Conservation (phyloP, 2,329 filamentous ascomycete species). For the Xylariaceae sp. region DNA sequence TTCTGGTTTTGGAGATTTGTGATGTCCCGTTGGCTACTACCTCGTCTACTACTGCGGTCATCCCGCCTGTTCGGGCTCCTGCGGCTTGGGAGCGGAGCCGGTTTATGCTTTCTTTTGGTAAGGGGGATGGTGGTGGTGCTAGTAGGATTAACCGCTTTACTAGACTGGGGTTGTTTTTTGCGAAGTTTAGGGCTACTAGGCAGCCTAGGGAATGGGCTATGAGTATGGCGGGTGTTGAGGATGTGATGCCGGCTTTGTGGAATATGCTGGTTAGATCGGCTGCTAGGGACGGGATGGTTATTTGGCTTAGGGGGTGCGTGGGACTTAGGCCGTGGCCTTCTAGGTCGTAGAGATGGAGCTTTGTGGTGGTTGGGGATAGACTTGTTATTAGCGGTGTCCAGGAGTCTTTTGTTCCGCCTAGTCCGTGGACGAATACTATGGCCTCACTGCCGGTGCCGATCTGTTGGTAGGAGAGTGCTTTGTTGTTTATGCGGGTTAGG, state of each 20-base stretch:
- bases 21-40: neutral
- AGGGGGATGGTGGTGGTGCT: too few relatives aligned
- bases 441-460: slow-evolving; percentile 4
- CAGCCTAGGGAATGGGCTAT: slow-evolving; percentile 15
- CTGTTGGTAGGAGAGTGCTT: slow-evolving; percentile 3
- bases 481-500: slow-evolving; percentile 8
- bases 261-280: slow-evolving; percentile 11
- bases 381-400: slow-evolving; percentile 12
- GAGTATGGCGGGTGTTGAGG: slow-evolving; percentile 6
- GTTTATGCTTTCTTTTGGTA: too few relatives aligned
- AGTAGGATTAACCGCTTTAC: too few relatives aligned
- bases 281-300: slow-evolving; percentile 9
- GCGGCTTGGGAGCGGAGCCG: too few relatives aligned
- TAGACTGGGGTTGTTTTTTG: neutral
- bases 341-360: slow-evolving; percentile 15
- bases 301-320: slow-evolving; percentile 12
- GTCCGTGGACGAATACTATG: slow-evolving; percentile 12
- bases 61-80: too few relatives aligned
- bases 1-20: neutral
- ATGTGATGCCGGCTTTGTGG: neutral
- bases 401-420: slow-evolving; percentile 14
- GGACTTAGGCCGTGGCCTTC: slow-evolving; percentile 18
- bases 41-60: too few relatives aligned
- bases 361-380: neutral
- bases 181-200: slow-evolving; percentile 10